Percentiles rank a stretch among this genome's conserved stretches.
These are phyloP conservation scores for Alloteropsis semialata DNA, from an alignment of 176 grass and related monocot genomes.

Conservation along the genomic window DNA sequence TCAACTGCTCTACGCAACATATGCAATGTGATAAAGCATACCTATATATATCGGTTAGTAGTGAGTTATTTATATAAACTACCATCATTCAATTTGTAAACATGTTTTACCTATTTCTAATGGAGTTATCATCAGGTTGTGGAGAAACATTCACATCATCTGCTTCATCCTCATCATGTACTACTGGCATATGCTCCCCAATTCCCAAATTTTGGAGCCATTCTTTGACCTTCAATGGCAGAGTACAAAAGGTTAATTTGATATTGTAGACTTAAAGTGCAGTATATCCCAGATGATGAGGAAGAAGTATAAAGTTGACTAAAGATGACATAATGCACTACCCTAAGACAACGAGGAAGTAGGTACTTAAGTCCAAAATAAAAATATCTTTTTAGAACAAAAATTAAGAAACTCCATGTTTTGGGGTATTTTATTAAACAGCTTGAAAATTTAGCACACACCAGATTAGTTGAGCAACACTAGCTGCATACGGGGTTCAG, in stretches of 20 bases:
- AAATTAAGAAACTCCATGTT: background rate
- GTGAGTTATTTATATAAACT: background rate
- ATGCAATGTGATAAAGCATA: conserved; percentile 29
- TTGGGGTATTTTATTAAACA: background rate
- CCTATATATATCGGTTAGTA: conserved; percentile 13
- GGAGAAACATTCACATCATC: conserved; percentile 79
- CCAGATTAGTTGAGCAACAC: conserved; percentile 1
- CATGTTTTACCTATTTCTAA: conserved; percentile 73
- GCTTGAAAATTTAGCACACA: background rate
- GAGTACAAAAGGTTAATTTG: conserved; percentile 17
- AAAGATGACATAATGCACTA: background rate
- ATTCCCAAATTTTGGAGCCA: conserved; percentile 98
- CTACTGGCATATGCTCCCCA: conserved; percentile 78
- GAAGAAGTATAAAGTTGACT: conserved; percentile 1
- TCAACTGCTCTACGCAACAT: conserved; percentile 52
- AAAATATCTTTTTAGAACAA: background rate
- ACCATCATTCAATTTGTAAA: background rate
- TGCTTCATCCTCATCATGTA: conserved; percentile 93
- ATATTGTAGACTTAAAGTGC: background rate
- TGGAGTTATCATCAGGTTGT: conserved; percentile 67
- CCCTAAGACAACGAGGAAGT: background rate
- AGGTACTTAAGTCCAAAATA: conserved; percentile 6
- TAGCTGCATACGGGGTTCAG: background rate
- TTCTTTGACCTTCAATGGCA: conserved; percentile 83
- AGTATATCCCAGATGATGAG: background rate